Evolutionary conservation across 768 basidiomycete genomes (phyloP).

Genomic region (Naganishia friedmannii): DNA sequence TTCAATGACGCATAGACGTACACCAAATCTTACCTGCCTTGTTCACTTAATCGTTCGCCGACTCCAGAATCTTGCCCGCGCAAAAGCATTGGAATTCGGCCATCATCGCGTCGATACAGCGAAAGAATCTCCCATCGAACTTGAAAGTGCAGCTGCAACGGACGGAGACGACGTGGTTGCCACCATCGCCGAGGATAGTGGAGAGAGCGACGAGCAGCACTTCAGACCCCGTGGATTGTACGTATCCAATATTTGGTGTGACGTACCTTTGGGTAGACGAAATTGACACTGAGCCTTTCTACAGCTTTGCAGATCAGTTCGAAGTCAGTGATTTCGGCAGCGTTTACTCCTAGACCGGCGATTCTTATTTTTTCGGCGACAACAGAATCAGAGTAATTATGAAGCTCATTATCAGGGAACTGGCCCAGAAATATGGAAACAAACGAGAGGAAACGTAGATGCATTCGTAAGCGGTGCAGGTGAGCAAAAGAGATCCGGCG

Average conservation of each 20-base stretch:
- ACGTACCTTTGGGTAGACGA: too few species aligned
- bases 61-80: constrained; percentile 76
- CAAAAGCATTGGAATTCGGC: constrained; percentile 71
- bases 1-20: neutral
- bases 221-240: constrained; percentile 61
- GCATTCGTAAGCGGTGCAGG: constrained; percentile 91
- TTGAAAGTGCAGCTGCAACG: constrained; percentile 4
- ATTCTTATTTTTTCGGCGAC: neutral
- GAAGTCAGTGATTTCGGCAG: constrained; percentile 57
- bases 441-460: constrained; percentile 75
- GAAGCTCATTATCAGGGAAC: constrained; percentile 84
- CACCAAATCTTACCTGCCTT: neutral
- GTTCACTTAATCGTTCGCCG: neutral
- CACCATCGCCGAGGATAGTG: constrained; percentile 23
- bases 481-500: constrained; percentile 43
- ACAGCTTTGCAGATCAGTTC: constrained; percentile 87
- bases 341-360: neutral
- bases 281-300: constrained; percentile 50
- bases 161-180: constrained; percentile 21
- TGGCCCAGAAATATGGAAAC: constrained; percentile 91
- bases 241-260: neutral
- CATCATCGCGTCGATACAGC: neutral
- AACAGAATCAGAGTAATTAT: constrained; percentile 80
- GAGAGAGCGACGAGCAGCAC: constrained; percentile 9
- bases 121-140: neutral